Evolutionary conservation across 2,329 filamentous ascomycete species (phyloP).

Genomic region (Cordyceps tenuipes): DNA sequence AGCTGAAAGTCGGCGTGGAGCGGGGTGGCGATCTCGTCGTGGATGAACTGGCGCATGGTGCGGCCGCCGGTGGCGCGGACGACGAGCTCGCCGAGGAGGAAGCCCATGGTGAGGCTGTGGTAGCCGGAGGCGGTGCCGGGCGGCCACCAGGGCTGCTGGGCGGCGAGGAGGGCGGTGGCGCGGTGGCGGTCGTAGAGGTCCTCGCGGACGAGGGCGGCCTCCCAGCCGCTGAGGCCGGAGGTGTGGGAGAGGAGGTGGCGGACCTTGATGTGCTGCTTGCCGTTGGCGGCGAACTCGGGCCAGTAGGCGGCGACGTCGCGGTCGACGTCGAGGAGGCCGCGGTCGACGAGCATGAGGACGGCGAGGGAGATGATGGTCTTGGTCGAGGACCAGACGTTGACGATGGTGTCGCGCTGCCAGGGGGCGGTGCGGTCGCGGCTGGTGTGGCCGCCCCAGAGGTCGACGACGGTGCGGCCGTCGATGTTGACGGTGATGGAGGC

Average conservation of each 20-base stretch:
- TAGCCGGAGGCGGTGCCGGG: constrained; percentile 36
- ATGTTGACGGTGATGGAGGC: constrained; percentile 35
- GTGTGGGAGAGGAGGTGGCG: constrained; percentile 34
- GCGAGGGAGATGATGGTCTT: constrained; percentile 23
- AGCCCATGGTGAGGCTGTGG: constrained; percentile 31
- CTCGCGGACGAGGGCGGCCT: constrained; percentile 22
- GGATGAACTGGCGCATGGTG: constrained; percentile 32
- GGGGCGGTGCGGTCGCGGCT: constrained; percentile 22
- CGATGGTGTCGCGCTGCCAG: constrained; percentile 33
- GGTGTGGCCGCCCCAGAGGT: constrained; percentile 35
- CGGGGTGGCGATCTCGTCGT: constrained; percentile 29
- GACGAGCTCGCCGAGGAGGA: constrained; percentile 35
- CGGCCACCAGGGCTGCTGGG: constrained; percentile 35
- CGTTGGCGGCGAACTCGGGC: constrained; percentile 36
- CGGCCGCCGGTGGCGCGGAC: constrained; percentile 30
- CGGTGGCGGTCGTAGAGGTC: constrained; percentile 26
- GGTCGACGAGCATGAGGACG: constrained; percentile 28
- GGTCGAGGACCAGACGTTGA: constrained; percentile 31
- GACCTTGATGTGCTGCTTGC: constrained; percentile 31
- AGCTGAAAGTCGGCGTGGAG: constrained; percentile 38
- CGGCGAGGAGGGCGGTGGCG: constrained; percentile 27
- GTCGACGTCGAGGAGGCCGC: constrained; percentile 27
- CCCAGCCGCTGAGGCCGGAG: constrained; percentile 26
- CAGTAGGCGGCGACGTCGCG: constrained; percentile 34
- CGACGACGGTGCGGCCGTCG: constrained; percentile 32